These are phyloP conservation scores for Rhypophila decipiens DNA, from an alignment of 495 filamentous ascomycete species.

Conservation along the genomic window DNA sequence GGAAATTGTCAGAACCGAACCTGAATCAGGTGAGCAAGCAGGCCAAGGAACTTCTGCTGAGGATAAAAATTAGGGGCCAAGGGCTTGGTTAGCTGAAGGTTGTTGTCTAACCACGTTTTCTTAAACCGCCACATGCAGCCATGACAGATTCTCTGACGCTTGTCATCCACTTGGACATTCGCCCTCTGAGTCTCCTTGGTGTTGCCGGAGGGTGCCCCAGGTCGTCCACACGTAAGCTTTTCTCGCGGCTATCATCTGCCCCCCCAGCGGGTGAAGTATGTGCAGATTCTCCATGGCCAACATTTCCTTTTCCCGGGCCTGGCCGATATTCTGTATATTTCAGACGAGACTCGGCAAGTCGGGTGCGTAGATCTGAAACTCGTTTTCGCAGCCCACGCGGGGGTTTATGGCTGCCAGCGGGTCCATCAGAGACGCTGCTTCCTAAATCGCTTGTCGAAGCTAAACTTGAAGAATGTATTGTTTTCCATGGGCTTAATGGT, in stretches of 20 bases:
- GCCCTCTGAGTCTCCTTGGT: conserved; percentile 13
- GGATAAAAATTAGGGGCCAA: neutral
- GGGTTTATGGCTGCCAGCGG: conserved; percentile 7
- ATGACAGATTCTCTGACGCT: conserved; percentile 13
- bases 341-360: conserved; percentile 12
- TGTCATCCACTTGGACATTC: conserved; percentile 19
- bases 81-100: neutral
- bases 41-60: neutral
- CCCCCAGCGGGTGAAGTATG: too few species aligned
- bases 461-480: neutral
- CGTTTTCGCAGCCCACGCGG: conserved; percentile 15
- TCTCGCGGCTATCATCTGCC: neutral
- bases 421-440: conserved; percentile 8
- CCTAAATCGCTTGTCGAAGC: conserved; percentile 1
- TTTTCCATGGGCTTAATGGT: neutral
- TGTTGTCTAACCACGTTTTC: conserved; percentile 10
- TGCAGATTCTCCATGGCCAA: too few species aligned
- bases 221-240: too few species aligned
- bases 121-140: conserved; percentile 15
- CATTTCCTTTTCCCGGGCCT: too few species aligned
- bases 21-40: neutral
- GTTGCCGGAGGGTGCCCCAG: too few species aligned
- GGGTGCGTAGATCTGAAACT: conserved; percentile 16
- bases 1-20: too few species aligned
- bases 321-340: neutral